Base-by-base conservation (phyloP, 2,329 filamentous ascomycete genomes). In the Nigrograna mackinnonii region DNA sequence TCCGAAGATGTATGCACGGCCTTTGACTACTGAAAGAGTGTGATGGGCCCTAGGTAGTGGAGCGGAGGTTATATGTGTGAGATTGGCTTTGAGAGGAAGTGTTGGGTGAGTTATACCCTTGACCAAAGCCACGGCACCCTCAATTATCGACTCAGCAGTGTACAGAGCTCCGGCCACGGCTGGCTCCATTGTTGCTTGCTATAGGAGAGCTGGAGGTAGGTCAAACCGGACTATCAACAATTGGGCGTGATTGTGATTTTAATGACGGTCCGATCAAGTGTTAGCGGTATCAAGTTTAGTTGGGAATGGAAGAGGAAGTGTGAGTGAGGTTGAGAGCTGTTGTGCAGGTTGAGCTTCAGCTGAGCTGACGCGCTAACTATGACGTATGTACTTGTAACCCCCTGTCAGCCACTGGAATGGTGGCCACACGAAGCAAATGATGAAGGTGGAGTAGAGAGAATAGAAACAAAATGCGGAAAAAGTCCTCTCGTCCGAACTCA, bases 1-100 rank as follows among this genome's bases (percentile, higher is more conserved):
- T 5, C 79, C 79, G 47, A 81, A 81, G 39, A 82, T 74, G 55
- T 80, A 80, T 21, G 78, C 78, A 48, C 76, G 75, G 39, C 75
- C 72, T 44, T 74, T 75, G 48, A 83, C 68, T 34, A 79, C 63
- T 4, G 76, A 79, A 35, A 82, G 53, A 3, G 76, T 77, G 58
- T 83, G 79, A 33, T 74, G 62, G 6, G 73, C 71, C 40, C 79
- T 71, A 5, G 71, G 68, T 9, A 83, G 68, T 43, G 64, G 44
- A 46, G 71, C 51, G 50, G 70, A 55, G 45, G 56, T 70, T 38
- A 83, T 70, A 39, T 74, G 76, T 7, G 67, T 70, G 33, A 81
- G 71, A 1, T 71, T 72, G 6, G 76, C 76, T 46, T 74, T 77
- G 39, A 82, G 66, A 9, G 78, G 77, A 33, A 76, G 68, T 0